Percentiles rank a stretch among this genome's conserved stretches.
phyloP scores from a whole-genome alignment of 768 basidiomycete species.

The Neoboletus brunneissimus region DNA sequence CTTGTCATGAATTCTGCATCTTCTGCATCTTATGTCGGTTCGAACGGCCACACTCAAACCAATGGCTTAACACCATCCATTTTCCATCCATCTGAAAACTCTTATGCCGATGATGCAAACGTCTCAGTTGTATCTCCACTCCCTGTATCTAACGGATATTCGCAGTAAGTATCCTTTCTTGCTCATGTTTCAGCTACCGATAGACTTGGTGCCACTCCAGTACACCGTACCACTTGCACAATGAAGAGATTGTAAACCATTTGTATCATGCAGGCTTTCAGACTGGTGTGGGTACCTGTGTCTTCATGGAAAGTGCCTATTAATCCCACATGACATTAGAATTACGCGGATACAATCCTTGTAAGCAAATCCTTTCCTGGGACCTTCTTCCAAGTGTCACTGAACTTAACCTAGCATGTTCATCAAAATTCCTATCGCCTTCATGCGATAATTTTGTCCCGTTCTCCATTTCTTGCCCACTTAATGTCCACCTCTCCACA shows the following conservation, averaged over 20 bases:
- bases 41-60: constrained; percentile 53
- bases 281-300: constrained; percentile 60
- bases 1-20: constrained; percentile 26
- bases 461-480: constrained; percentile 84
- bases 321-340: constrained; percentile 42
- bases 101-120: constrained; percentile 34
- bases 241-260: constrained; percentile 75
- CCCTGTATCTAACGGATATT: constrained; percentile 54
- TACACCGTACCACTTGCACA: constrained; percentile 58
- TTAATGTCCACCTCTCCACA: constrained; percentile 81
- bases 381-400: constrained; percentile 9
- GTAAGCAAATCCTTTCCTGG: constrained; percentile 41
- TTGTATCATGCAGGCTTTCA: constrained; percentile 79
- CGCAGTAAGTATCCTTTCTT: constrained; percentile 48
- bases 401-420: constrained; percentile 52
- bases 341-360: constrained; percentile 79
- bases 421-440: constrained; percentile 73
- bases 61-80: constrained; percentile 45
- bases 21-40: constrained; percentile 35
- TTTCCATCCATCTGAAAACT: constrained; percentile 38
- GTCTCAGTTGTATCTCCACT: constrained; percentile 29
- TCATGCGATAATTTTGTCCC: constrained; percentile 83
- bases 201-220: constrained; percentile 21
- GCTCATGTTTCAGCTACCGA: not conserved
- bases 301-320: constrained; percentile 6